These are phyloP conservation scores for Cafeteria roenbergensis DNA, from an alignment of 108 stramenopile genomes.

Conservation along the genomic window DNA sequence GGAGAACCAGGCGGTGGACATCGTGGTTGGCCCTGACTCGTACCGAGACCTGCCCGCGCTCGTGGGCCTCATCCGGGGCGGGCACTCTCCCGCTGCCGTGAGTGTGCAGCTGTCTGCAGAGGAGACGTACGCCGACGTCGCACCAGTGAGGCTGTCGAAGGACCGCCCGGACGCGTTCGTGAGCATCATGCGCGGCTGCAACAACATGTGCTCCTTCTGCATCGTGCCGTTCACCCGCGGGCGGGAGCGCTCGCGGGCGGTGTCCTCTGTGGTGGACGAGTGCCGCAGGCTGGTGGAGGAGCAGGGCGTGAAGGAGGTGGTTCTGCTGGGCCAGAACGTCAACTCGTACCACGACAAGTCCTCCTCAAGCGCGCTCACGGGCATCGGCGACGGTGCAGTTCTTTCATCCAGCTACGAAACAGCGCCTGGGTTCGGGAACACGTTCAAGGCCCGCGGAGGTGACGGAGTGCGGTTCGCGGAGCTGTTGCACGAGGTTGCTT, in stretches of 20 bases:
- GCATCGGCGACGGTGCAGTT: not conserved
- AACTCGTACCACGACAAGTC: conserved; percentile 80
- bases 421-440: conserved; percentile 69
- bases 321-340: conserved; percentile 91
- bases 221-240: conserved; percentile 92
- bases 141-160: conserved; percentile 58
- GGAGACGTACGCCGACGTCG: conserved; percentile 92
- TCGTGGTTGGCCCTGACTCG: conserved; percentile 93
- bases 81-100: conserved; percentile 9
- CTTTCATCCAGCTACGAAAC: conserved; percentile 45
- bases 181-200: conserved; percentile 89
- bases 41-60: conserved; percentile 87
- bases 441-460: conserved; percentile 50
- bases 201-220: conserved; percentile 90
- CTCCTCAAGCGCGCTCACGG: conserved; percentile 4
- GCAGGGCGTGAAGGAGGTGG: conserved; percentile 73
- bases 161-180: conserved; percentile 66
- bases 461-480: conserved; percentile 78
- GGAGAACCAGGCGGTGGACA: conserved; percentile 64
- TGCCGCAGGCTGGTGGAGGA: conserved; percentile 45
- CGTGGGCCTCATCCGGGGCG: conserved; percentile 33
- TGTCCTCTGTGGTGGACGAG: conserved; percentile 71
- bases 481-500: conserved; percentile 64
- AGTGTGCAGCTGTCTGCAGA: conserved; percentile 77
- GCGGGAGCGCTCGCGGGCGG: conserved; percentile 73